These are phyloP conservation scores for Colletotrichum magnum DNA, from an alignment of 2,329 filamentous ascomycete genomes.

Conservation along the genomic window DNA sequence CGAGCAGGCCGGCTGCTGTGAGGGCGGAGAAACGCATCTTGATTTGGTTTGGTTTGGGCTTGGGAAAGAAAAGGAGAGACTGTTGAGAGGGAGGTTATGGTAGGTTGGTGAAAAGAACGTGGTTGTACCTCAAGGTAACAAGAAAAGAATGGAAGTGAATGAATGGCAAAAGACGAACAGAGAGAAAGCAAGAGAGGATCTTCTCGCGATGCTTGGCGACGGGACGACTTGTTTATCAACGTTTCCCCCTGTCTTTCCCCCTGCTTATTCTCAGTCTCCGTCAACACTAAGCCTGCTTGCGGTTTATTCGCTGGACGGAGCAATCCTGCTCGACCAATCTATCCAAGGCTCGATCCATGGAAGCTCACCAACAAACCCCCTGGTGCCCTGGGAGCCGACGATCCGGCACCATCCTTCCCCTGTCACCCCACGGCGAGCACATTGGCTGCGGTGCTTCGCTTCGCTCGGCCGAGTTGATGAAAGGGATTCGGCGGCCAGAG, in stretches of 20 bases:
- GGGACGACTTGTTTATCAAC: conserved; percentile 18
- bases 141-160: conserved; percentile 22
- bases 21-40: conserved; percentile 36
- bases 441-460: conserved; percentile 14
- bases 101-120: conserved; percentile 9
- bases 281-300: neutral
- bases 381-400: conserved; percentile 17
- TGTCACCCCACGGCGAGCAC: neutral
- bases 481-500: conserved; percentile 4
- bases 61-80: conserved; percentile 15
- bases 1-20: conserved; percentile 38
- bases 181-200: neutral
- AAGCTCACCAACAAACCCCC: conserved; percentile 13
- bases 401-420: conserved; percentile 25
- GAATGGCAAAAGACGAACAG: conserved; percentile 26
- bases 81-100: neutral
- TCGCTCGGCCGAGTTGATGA: conserved; percentile 24
- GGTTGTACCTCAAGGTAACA: conserved; percentile 13
- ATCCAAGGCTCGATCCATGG: conserved; percentile 11
- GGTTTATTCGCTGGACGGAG: neutral
- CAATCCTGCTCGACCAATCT: conserved; percentile 17
- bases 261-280: neutral
- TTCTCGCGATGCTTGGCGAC: neutral
- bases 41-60: neutral
- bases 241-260: neutral